phyloP scores from a whole-genome alignment of 2,329 filamentous ascomycete genomes.

The Penicillium sp. region DNA sequence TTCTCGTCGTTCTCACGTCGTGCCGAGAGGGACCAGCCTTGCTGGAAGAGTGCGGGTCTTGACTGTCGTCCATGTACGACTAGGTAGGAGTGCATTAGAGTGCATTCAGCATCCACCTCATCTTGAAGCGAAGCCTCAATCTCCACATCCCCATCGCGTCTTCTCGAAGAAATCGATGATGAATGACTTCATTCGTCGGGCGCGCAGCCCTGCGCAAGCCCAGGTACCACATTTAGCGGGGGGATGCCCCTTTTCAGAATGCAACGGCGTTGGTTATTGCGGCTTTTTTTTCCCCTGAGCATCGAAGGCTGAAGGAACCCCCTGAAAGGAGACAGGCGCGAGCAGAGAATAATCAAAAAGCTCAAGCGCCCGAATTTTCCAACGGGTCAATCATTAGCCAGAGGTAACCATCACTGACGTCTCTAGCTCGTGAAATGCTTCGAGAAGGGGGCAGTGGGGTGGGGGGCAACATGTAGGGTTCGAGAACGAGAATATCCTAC shows the following conservation, averaged over 20 bases:
- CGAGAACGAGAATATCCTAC: background rate
- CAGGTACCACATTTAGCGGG: slow-evolving; percentile 1
- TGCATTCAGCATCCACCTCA: no score
- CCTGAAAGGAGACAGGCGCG: background rate
- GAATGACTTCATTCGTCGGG: background rate
- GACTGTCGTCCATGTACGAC: no score
- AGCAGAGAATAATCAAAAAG: background rate
- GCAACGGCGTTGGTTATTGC: background rate
- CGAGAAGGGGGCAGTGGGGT: background rate
- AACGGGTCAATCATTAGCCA: background rate
- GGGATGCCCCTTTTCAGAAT: background rate
- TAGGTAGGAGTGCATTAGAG: no score
- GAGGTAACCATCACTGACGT: background rate
- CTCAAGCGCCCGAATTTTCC: background rate
- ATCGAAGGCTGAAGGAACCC: background rate
- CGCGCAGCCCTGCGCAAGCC: background rate
- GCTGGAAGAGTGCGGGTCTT: background rate
- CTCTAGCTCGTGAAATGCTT: background rate
- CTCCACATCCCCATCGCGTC: background rate
- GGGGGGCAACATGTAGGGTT: background rate
- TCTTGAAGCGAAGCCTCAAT: background rate
- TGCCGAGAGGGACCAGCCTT: background rate
- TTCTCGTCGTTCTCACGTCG: no score
- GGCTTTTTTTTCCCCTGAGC: background rate
- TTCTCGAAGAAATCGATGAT: background rate